phyloP scores from a whole-genome alignment of 768 basidiomycete genomes.

The Tylopilus plumbeoviolaceoides region DNA sequence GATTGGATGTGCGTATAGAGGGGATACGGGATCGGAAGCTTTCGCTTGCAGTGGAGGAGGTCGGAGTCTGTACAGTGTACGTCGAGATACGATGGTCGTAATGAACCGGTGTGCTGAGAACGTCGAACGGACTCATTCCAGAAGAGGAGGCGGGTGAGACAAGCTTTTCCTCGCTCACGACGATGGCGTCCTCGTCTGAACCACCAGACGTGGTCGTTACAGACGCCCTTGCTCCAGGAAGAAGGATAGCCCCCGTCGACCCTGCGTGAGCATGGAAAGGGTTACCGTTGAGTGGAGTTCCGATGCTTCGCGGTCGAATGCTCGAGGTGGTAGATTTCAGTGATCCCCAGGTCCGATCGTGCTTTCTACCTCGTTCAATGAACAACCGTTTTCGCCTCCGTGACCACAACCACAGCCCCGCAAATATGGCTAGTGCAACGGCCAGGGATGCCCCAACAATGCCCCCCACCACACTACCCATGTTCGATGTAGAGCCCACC shows the following conservation, averaged over 20 bases:
- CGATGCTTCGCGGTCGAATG: constrained; percentile 4
- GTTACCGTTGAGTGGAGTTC: neutral
- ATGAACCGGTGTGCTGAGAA: constrained; percentile 14
- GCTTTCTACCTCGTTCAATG: constrained; percentile 27
- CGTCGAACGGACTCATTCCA: constrained; percentile 18
- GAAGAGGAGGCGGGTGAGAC: constrained; percentile 13
- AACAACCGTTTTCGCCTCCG: constrained; percentile 15
- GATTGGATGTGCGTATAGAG: constrained; percentile 12
- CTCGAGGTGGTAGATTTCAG: constrained; percentile 22
- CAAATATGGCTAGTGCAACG: constrained; percentile 31
- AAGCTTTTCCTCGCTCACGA: constrained; percentile 23
- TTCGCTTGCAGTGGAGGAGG: neutral
- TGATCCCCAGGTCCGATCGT: constrained; percentile 25
- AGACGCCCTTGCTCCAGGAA: constrained; percentile 13
- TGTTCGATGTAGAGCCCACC: constrained; percentile 29
- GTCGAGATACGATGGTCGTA: constrained; percentile 18
- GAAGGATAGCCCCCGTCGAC: constrained; percentile 17
- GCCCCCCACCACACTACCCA: constrained; percentile 48
- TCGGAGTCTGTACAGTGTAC: constrained; percentile 15
- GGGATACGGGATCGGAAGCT: constrained; percentile 7
- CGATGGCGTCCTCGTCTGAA: constrained; percentile 21
- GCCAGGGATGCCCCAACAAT: constrained; percentile 44
- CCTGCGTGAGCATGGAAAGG: constrained; percentile 22
- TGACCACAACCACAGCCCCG: constrained; percentile 31
- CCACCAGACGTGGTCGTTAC: constrained; percentile 12